Percentiles rank a stretch among this genome's conserved stretches.
These are phyloP conservation scores for Solanum arcanum DNA, from an alignment of 257 asterid species.

Conservation along the genomic window DNA sequence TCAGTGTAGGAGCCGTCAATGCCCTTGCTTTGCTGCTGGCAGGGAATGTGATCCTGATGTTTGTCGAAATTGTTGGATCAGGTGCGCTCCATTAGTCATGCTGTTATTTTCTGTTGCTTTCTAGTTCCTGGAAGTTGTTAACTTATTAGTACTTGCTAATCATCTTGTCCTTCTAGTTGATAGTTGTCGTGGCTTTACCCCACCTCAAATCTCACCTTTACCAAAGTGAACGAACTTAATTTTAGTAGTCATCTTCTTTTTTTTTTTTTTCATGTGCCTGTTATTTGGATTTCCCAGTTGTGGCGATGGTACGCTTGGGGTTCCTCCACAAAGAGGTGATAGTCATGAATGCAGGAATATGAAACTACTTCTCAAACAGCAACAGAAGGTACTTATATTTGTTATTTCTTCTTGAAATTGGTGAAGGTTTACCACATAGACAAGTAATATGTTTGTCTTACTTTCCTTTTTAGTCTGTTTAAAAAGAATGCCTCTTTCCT, in stretches of 20 bases:
- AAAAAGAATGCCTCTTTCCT: not conserved
- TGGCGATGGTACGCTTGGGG: constrained; percentile 94
- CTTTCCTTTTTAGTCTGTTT: not conserved
- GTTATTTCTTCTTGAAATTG: not conserved
- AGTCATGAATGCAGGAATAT: constrained; percentile 97
- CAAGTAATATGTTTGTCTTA: not conserved
- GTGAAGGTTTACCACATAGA: not conserved
- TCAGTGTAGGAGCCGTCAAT: constrained; percentile 96
- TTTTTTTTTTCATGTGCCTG: not conserved
- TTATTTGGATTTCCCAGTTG: constrained; percentile 48
- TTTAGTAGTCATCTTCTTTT: not conserved
- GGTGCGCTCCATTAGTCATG: constrained; percentile 32
- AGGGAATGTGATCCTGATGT: constrained; percentile 99
- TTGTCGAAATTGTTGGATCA: constrained; percentile 95
- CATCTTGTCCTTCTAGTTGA: not conserved
- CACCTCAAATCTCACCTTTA: not conserved
- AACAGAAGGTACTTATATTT: constrained; percentile 60
- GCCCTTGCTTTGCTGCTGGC: constrained; percentile 97
- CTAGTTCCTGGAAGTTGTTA: not conserved
- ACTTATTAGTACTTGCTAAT: not conserved
- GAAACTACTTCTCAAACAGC: constrained; percentile 94
- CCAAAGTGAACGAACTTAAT: not conserved
- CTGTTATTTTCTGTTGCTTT: not conserved
- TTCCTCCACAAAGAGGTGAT: constrained; percentile 80
- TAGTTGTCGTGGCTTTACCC: not conserved